Evolutionary conservation across 2,329 filamentous ascomycete species (phyloP), one percentile per base, ranked within the genome.

Genomic region (Pestalotiopsis sp.): DNA sequence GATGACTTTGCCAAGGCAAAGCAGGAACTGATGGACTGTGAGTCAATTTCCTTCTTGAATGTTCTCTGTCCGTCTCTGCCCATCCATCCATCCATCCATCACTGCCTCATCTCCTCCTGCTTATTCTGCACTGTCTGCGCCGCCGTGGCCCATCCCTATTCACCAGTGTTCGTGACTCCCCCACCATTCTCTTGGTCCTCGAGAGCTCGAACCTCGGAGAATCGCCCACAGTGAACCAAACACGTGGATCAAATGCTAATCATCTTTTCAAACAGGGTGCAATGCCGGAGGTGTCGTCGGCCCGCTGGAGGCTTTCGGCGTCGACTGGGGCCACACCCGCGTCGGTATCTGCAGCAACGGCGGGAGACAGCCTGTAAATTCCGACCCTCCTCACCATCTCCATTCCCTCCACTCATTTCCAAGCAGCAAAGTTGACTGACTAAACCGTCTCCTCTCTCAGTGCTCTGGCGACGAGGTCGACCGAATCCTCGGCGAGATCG

Each of bases 51-150:
- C 13, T 9, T 35, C 7, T 35, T 2, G 7, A 7, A 35, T 35
- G 1, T 35, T 35, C 0, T 35, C 7, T 0, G 1, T 0, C 6
- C 30, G 3, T 35, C 1, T 9, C 30, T 9, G 30, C 1, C 6
- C 30, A 35, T 35, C 30, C 7, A 35, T 35, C 6, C 30, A 35
- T 35, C 30, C 7, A 35, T 35, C 30, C 7, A 35, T 35, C 6
- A 35, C 6, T 9, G 30, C 30, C 30, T 35, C 30, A 9, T 9
- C 30, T 35, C 30, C 26, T 30, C 5, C 30, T 35, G 7, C 30
- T 35, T 2, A 35, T 35, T 35, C 30, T 35, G 30, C 30, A 7
- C 6, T 30, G 30, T 35, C 30, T 5, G 6, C 30, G 7, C 30
- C 30, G 7, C 30, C 30, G 30, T 9, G 30, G 30, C 1, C 1